A percentile compares a stretch with the other conserved stretches of the same genome.
Conservation (phyloP, 257 asterid genomes). For the Jacaranda copaia region DNA sequence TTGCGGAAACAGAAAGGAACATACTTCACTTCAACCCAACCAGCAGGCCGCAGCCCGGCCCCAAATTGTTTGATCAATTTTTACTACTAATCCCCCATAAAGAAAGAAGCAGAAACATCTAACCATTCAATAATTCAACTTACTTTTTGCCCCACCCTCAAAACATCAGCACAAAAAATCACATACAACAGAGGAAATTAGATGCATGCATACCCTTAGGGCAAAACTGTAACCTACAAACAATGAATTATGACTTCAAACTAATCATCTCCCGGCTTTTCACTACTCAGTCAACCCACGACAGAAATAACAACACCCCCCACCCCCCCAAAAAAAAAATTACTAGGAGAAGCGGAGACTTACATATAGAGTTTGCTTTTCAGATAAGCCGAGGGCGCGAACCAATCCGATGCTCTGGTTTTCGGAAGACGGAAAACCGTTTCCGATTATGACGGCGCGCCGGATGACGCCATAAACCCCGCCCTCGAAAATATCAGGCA, state of each 20-base stretch:
- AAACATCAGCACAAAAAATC: slow-evolving; percentile 12
- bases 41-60: not conserved
- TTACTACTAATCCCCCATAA: slow-evolving; percentile 2
- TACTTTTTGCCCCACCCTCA: not conserved
- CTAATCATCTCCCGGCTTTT: not conserved
- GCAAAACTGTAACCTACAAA: slow-evolving; percentile 9
- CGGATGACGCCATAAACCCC: slow-evolving; percentile 80
- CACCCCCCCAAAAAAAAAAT: not conserved
- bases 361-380: slow-evolving; percentile 73
- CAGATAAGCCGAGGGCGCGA: slow-evolving; percentile 89
- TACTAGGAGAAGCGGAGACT: slow-evolving; percentile 24
- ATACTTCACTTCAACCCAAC: slow-evolving; percentile 4
- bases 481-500: slow-evolving; percentile 86
- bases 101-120: not conserved
- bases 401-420: slow-evolving; percentile 93
- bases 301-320: not conserved
- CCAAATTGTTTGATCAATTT: slow-evolving; percentile 20
- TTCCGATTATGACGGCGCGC: slow-evolving; percentile 90
- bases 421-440: slow-evolving; percentile 91
- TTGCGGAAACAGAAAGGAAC: not conserved
- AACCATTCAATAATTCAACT: not conserved
- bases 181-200: not conserved
- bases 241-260: not conserved
- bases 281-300: slow-evolving; percentile 14
- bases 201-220: slow-evolving; percentile 25